A percentile compares a stretch with the other conserved stretches of the same genome.
Conservation (phyloP, 306 rosid genomes). For the Aeschynomene evenia region DNA sequence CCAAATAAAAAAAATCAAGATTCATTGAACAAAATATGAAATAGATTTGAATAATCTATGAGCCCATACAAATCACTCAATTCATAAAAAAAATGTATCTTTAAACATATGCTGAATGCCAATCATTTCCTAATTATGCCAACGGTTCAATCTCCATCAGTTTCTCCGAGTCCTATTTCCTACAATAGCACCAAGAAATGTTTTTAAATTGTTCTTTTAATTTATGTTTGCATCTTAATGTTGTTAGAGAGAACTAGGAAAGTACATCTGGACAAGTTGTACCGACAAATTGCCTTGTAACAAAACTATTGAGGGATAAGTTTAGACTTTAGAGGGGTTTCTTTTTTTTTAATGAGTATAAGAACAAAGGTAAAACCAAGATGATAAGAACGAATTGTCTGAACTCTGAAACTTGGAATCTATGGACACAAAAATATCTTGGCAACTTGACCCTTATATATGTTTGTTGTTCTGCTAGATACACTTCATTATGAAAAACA, state of each 20-base stretch:
- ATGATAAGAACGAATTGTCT: neutral
- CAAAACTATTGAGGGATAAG: neutral
- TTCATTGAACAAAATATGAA: constrained; percentile 18
- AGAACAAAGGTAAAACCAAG: neutral
- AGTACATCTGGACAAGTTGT: neutral
- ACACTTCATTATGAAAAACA: neutral
- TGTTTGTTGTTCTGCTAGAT: constrained; percentile 2
- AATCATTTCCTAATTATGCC: neutral
- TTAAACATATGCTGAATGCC: neutral
- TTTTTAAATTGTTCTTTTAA: too few species aligned
- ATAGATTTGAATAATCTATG: constrained; percentile 15
- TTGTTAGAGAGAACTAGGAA: constrained; percentile 8
- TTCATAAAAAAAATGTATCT: neutral
- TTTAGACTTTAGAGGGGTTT: neutral
- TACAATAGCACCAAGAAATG: neutral
- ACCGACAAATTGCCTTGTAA: neutral
- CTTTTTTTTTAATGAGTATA: neutral
- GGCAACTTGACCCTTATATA: neutral
- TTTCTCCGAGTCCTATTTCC: neutral
- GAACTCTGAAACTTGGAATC: constrained; percentile 10
- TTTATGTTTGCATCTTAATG: too few species aligned
- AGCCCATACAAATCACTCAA: neutral
- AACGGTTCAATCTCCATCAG: constrained; percentile 11
- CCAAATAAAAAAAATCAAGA: constrained; percentile 24
- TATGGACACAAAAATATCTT: neutral